Base-by-base conservation (phyloP, 2,329 filamentous ascomycete genomes). In the Thelonectria rubi region DNA sequence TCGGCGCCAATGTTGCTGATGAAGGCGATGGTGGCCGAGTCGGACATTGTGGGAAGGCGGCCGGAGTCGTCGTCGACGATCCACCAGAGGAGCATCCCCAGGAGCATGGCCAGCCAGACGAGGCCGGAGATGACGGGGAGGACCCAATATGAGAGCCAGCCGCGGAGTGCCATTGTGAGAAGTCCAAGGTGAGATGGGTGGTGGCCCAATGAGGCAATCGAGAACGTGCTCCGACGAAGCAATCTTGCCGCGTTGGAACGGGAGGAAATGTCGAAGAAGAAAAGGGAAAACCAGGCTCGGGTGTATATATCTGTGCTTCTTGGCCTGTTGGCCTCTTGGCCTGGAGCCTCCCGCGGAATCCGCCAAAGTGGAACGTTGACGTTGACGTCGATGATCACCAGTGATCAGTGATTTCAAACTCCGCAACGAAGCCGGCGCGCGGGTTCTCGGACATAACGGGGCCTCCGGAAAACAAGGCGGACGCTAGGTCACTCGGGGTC, bases 31-130 rank as follows among this genome's bases (percentile, higher is more conserved):
- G 68, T 75, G 73, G 91, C 88, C 32, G 67, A 64, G 0, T 64
- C 48, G 18, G 79, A 75, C 88, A 93, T 91, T 42, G 86, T 88
- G 3, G 79, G 60, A 71, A 91, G 92, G 65, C 80, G 79, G 1
- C 78, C 80, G n/a, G 78, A 76, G 58, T 90, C 76, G 5, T 77
- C 77, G 69, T 86, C 77, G 40, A 86, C 74, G 63, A 84, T 77
- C 91, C 91, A 94, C 76, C 86, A 82, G n/a, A 91, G 81, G 60
- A 93, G 80, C 77, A 93, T 84, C 57, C 84, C 87, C 24, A 93
- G 81, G 15, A 94, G 82, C 74, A 88, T 92, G 63, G 82, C 83
- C 12, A 90, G 81, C 88, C 88, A 91, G 66, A 86, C 80, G 59
- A 85, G 70, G 66, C 87, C 85, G 49, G 90, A 88, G 67, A 93